phyloP scores from a whole-genome alignment of 805 yeast species.

The Zygosaccharomyces bailii region DNA sequence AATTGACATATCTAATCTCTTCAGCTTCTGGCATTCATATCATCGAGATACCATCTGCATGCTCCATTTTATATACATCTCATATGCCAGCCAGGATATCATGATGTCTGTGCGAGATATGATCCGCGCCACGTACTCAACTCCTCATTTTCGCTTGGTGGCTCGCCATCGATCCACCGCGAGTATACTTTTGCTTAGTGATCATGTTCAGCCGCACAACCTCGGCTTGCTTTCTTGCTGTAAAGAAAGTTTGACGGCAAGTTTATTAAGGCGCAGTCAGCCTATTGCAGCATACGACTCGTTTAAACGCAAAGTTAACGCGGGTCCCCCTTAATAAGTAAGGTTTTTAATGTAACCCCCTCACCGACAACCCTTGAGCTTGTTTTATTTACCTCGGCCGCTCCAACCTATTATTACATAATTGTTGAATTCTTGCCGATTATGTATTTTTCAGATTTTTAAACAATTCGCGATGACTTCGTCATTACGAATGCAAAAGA shows the following conservation, averaged over 20 bases:
- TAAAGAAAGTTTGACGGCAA: background rate
- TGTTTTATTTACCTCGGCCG: background rate
- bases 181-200: background rate
- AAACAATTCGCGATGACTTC: background rate
- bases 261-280: background rate
- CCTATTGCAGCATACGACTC: background rate
- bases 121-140: background rate
- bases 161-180: background rate
- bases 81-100: too few relatives aligned
- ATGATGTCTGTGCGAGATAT: background rate
- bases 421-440: background rate
- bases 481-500: background rate
- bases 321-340: background rate
- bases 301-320: background rate
- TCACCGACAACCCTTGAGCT: background rate
- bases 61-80: background rate
- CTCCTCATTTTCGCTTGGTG: constrained; percentile 2
- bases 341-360: background rate
- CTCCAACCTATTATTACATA: background rate
- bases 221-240: constrained; percentile 8
- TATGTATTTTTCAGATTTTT: background rate
- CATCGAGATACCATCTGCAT: background rate
- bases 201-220: background rate
- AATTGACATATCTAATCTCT: constrained; percentile 6
- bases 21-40: too few relatives aligned